Base-by-base conservation (phyloP, 345 rosid species). In the Acer campestre region DNA sequence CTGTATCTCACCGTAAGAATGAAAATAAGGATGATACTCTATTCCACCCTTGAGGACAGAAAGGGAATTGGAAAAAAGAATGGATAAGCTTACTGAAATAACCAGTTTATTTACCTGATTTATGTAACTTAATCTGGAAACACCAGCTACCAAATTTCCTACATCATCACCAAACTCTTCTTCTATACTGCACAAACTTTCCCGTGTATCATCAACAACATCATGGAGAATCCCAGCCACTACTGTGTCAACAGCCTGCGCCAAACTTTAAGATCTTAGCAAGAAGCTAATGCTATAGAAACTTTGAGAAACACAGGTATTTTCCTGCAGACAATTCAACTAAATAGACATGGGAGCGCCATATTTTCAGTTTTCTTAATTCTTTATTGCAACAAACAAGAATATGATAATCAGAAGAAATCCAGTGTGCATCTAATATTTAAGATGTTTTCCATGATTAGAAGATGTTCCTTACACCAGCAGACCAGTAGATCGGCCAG, bases 191-290 rank as follows among this genome's bases (percentile, higher is more conserved):
- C 51, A 82, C 81, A 91, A 76, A 42, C 81, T 85, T 83, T 88
- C 84, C 79, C 81, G 10, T 4, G 91, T 81, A 83, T 91, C 93
- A 72, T 91, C 92, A 42, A 89, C 78, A 17, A 89, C 87, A 58
- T 91, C 93, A 78, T 91, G 95, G 75, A 91, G 90, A 82, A 89
- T 84, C 78, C 93, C 93, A 77, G 89, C 92, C 78, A 91, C 91
- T 59, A 91, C 88, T 6, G 95, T 89, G 71, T 89, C 85, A 71
- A 89, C 78, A 70, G 95, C 93, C 95, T 91, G 80, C 46, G 67
- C 62, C 25, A 68, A 55, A 69, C n/a, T 48, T 66, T 14, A 29
- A 48, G 25, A 63, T 71, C 71, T 80, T 68, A 77, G 53, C 59
- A 75, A 70, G 63, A 68, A 13, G 10, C 23, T 25, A 66, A 10